phyloP scores from a whole-genome alignment of 2,329 filamentous ascomycete species.

The Orbilia ellipsospora region DNA sequence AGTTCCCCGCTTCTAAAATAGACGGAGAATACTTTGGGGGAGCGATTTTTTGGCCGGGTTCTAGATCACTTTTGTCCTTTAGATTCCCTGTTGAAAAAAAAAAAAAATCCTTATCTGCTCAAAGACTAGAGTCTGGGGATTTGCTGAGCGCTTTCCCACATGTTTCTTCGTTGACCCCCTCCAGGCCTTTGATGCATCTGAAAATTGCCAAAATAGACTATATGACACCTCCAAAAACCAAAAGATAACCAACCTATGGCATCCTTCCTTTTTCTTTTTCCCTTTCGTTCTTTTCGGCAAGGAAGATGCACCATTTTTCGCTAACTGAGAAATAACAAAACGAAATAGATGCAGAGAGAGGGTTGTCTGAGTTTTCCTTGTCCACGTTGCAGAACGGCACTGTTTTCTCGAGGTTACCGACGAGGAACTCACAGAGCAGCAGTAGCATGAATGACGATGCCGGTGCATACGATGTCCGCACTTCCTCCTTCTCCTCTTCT shows the following conservation, averaged over 20 bases:
- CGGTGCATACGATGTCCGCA: neutral
- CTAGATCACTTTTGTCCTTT: neutral
- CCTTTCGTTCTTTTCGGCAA: no score
- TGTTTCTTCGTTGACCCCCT: neutral
- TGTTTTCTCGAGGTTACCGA: slow-evolving; percentile 41
- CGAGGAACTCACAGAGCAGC: slow-evolving; percentile 20
- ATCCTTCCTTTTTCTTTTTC: neutral
- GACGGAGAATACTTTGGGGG: neutral
- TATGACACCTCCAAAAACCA: slow-evolving; percentile 6
- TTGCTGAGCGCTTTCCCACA: neutral
- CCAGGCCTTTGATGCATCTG: neutral
- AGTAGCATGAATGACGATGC: slow-evolving; percentile 22
- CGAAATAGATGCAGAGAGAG: slow-evolving; percentile 37
- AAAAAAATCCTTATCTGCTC: neutral
- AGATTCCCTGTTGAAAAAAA: neutral
- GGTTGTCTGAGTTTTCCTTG: slow-evolving; percentile 44
- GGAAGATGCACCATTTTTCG: no score
- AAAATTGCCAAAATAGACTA: slow-evolving; percentile 7
- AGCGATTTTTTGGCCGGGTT: neutral
- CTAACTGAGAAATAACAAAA: no score
- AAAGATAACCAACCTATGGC: neutral
- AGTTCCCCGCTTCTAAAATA: neutral
- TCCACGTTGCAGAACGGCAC: slow-evolving; percentile 45
- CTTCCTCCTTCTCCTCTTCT: neutral
- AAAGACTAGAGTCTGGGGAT: neutral